Base-by-base conservation (phyloP, 2,329 filamentous ascomycete genomes). In the Aspergillus neoniger region DNA sequence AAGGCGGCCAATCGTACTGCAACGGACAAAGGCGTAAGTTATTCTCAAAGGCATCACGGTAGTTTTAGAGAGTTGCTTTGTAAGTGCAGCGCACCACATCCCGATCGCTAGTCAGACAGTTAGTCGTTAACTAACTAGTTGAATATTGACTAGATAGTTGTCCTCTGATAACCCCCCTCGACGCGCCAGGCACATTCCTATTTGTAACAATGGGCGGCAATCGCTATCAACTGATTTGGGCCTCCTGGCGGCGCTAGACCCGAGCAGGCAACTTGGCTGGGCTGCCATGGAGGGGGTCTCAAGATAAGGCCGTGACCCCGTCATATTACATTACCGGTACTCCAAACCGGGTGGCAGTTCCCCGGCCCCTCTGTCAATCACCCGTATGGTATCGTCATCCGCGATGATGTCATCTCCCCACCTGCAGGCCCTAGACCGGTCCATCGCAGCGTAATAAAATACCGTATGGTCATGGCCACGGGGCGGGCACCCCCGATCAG, bases 341-440 rank as follows among this genome's bases (percentile, higher is more conserved):
- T 55, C 39, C 28, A 43, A 47, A 4, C 51, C 49, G 49, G 41
- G 50, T 41, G 57, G 51, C 49, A 53, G 41, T 53, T 59, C 57
- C 56, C 57, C 50, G 43, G 57, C 28, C 21, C 41, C 50, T 54
- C 39, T 39, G 39, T 43, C 50, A 43, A 49, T 39, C 39, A 44
- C 15, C 49, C 57, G 55, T 63, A 60, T 28, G 55, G 48, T 58
- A 59, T 60, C 36, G 62, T 62, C 59, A 59, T 48, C 36, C 32
- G 15, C 5, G 15, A 62, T 72, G 70, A 72, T 66, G 68, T 72
- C 70, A 72, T 63, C 21, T 15, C 59, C 25, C 44, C 69, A 67
- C 25, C 17, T 15, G 55, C 38, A 65, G 58, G 67, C 63, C 64
- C 67, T 70, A 72, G 70, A 72, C 70, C 70, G 70, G 69, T 72